These are phyloP conservation scores for Letharia columbiana DNA, from an alignment of 495 filamentous ascomycete genomes.

Conservation along the genomic window DNA sequence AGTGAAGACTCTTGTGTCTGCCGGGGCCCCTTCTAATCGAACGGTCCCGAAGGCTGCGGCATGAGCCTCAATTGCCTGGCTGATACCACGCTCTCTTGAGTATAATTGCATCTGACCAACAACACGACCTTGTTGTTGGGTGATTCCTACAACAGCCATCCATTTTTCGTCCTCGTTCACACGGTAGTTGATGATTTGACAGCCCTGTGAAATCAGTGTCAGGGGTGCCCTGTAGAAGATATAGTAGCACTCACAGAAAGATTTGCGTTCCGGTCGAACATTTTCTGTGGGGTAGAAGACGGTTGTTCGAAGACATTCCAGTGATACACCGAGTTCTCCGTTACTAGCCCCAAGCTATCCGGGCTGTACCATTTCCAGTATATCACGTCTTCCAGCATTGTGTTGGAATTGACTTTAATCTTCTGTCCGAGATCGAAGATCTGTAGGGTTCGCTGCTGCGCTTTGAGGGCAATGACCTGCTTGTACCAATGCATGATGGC, in stretches of 20 bases:
- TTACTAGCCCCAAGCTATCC: conserved; percentile 76
- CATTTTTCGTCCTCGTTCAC: conserved; percentile 93
- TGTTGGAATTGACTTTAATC: conserved; percentile 85
- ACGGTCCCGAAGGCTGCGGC: conserved; percentile 91
- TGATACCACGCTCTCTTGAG: conserved; percentile 90
- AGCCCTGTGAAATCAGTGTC: conserved; percentile 45
- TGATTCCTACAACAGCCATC: conserved; percentile 97
- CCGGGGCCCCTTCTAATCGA: conserved; percentile 74
- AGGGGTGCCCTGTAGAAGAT: conserved; percentile 17
- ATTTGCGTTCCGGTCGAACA: conserved; percentile 88
- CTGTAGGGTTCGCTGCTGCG: conserved; percentile 84
- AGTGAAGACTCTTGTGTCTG: conserved; percentile 91
- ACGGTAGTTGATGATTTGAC: conserved; percentile 99
- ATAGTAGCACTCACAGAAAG: conserved; percentile 54
- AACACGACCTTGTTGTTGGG: conserved; percentile 83
- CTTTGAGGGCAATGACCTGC: conserved; percentile 93
- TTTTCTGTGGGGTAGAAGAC: conserved; percentile 70
- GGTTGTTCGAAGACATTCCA: conserved; percentile 87
- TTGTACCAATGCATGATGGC: conserved; percentile 98
- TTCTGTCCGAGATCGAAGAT: conserved; percentile 92
- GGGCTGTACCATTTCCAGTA: conserved; percentile 99
- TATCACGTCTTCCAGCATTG: conserved; percentile 91
- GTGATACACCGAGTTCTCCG: conserved; percentile 83
- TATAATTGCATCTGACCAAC: conserved; percentile 95
- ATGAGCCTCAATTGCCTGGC: conserved; percentile 95